Evolutionary conservation across 148 eudicot genomes (phyloP), one percentile per base, ranked within the genome.

Genomic region (Limonium bicolor): DNA sequence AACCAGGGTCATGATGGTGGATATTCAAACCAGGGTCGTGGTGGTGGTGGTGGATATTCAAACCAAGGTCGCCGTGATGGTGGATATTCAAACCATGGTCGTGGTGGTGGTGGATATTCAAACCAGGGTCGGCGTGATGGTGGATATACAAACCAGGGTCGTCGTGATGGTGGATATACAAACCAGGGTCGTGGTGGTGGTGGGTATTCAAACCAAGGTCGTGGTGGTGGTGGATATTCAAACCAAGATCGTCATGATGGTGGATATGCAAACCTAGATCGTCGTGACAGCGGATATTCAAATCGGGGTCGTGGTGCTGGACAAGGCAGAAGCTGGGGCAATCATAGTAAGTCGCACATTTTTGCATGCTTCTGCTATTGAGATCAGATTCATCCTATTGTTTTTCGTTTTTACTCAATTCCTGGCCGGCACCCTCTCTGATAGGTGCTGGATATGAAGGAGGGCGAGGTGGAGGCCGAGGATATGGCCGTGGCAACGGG

Each of bases 281-380:
- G n/a, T n/a, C n/a, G n/a, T n/a, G n/a, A n/a, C n/a, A n/a, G 63
- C 43, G 59, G n/a, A n/a, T n/a, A n/a, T n/a, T n/a, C n/a, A n/a
- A n/a, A n/a, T n/a, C n/a, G 50, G 32, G 50, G 77, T 34, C 54
- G 77, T 53, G 92, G 95, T 52, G 87, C 78, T 41, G 75, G 72
- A 10, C 77, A 76, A 26, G 83, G 90, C 38, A 63, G 83, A 51
- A 59, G 71, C 50, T 61, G 67, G 68, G 80, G 84, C 35, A 67
- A 75, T 58, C 64, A 71, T 35, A 95, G 97, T 84, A 16, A 61
- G 97, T 63, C 14, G 35, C 11, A 17, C 7, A 1, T 18, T n/a
- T n/a, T 48, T 14, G 53, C 3, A 14, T 14, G 22, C 24, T 13
- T 27, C 36, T 17, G 6, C 8, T 15, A 1, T 10, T 1, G 17